Percentiles rank a stretch among this genome's conserved stretches.
phyloP scores from a whole-genome alignment of 176 grass and related monocot genomes.

The Oryza rufipogon region DNA sequence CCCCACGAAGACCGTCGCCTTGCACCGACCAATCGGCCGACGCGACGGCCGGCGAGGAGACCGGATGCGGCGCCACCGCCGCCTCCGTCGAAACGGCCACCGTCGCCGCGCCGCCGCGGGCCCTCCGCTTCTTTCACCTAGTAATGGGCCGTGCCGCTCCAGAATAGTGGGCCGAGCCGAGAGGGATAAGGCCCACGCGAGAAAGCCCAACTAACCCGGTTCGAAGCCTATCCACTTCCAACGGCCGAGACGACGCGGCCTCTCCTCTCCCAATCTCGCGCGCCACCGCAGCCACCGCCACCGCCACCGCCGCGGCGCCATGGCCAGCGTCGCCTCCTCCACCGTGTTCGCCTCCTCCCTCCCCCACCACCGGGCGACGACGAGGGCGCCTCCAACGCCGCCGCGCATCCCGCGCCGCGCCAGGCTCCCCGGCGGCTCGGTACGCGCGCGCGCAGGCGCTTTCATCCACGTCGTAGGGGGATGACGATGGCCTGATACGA shows the following conservation, averaged over 20 bases:
- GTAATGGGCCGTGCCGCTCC: background rate
- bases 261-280: background rate
- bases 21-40: background rate
- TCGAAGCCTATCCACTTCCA: slow-evolving; percentile 49
- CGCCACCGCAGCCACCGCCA: background rate
- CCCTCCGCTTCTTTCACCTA: background rate
- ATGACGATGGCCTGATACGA: background rate
- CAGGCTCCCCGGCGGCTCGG: slow-evolving; percentile 18
- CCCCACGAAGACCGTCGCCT: background rate
- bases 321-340: slow-evolving; percentile 40
- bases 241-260: slow-evolving; percentile 37
- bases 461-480: background rate
- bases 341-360: slow-evolving; percentile 31
- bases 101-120: no score
- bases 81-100: background rate
- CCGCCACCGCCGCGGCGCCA: slow-evolving; percentile 38
- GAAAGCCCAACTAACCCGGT: background rate
- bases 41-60: background rate
- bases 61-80: background rate
- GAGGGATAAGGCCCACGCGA: background rate
- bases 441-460: background rate
- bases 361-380: background rate
- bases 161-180: background rate
- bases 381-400: background rate
- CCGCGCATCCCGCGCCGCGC: background rate